Conservation (phyloP, 345 rosid species). For the Fremontodendron californicum region DNA sequence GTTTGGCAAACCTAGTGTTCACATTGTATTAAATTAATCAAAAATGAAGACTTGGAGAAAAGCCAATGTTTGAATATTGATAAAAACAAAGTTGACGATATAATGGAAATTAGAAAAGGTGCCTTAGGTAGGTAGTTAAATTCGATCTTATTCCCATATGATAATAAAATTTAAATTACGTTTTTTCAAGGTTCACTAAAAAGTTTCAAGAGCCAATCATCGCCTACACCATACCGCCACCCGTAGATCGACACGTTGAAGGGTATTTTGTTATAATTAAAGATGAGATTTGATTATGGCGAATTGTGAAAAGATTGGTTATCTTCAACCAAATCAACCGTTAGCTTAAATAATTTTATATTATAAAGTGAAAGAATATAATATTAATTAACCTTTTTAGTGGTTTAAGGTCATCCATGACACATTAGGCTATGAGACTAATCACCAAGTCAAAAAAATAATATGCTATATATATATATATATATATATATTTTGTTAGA, state of each 20-base stretch:
- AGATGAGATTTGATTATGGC: not conserved
- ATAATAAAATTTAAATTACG: not conserved
- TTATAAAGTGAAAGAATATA: not conserved
- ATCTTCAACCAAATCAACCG: not conserved
- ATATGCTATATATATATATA: not conserved
- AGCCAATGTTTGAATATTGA: not conserved
- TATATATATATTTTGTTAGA: not conserved
- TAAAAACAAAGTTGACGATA: not conserved
- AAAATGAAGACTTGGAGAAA: not conserved
- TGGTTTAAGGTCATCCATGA: not conserved
- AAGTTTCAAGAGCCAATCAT: not conserved
- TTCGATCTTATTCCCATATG: not conserved
- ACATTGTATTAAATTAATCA: not conserved
- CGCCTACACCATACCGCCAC: rapidly evolving
- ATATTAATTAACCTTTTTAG: not conserved
- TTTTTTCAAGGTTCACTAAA: not conserved
- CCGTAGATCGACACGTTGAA: not conserved
- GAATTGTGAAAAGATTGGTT: not conserved
- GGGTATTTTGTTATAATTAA: not conserved
- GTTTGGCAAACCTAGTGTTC: not conserved
- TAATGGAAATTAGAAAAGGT: not conserved
- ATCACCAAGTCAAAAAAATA: not conserved
- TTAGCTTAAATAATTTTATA: not conserved
- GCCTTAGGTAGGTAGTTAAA: not conserved
- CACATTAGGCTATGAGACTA: not conserved